A percentile compares a stretch with the other conserved stretches of the same genome.
Evolutionary conservation across 1,139 yeast species (phyloP).

Genomic region (Magnusiomyces fungicola): DNA sequence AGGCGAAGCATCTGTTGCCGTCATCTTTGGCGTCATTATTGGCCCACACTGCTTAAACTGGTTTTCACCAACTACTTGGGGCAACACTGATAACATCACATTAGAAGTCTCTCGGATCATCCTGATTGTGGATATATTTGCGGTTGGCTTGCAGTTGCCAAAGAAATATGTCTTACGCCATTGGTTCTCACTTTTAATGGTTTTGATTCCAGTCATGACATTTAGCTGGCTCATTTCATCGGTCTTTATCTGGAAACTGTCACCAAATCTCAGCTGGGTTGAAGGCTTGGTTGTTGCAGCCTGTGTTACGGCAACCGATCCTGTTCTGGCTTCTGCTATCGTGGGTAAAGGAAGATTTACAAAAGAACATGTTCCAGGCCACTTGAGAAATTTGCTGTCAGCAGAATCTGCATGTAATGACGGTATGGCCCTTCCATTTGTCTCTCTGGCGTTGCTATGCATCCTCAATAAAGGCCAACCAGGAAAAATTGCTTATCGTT

Average conservation of each 20-base stretch:
- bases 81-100: slow-evolving; percentile 78
- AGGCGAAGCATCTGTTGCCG: slow-evolving; percentile 95
- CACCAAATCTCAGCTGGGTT: slow-evolving; percentile 74
- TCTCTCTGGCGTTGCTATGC: slow-evolving; percentile 63
- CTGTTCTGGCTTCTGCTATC: slow-evolving; percentile 95
- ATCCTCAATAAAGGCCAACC: slow-evolving; percentile 61
- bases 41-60: slow-evolving; percentile 91
- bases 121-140: slow-evolving; percentile 87
- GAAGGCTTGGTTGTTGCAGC: slow-evolving; percentile 79
- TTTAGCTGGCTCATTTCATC: slow-evolving; percentile 89
- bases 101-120: slow-evolving; percentile 84
- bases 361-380: slow-evolving; percentile 90
- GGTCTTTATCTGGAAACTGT: slow-evolving; percentile 71
- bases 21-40: slow-evolving; percentile 80
- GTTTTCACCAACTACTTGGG: slow-evolving; percentile 89
- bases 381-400: slow-evolving; percentile 75
- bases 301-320: slow-evolving; percentile 96
- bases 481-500: slow-evolving; percentile 68
- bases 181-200: slow-evolving; percentile 73
- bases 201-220: slow-evolving; percentile 89
- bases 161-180: slow-evolving; percentile 87
- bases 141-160: slow-evolving; percentile 95
- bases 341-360: slow-evolving; percentile 98
- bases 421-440: slow-evolving; percentile 97
- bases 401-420: slow-evolving; percentile 98